Evolutionary conservation across 2,329 filamentous ascomycete species (phyloP).

Genomic region (Trichoderma harzianum): DNA sequence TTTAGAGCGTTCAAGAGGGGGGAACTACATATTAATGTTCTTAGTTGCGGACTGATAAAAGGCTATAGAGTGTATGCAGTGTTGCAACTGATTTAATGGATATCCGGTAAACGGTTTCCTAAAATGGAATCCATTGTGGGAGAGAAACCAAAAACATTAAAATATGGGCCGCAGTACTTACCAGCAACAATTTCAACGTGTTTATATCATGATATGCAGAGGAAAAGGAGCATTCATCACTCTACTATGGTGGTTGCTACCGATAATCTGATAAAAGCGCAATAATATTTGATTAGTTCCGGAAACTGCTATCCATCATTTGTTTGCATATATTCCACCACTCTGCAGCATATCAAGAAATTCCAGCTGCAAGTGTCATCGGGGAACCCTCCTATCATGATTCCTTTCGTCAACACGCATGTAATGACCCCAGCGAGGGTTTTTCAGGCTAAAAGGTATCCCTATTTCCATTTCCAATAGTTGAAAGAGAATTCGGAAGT

Average conservation of each 20-base stretch:
- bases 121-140: neutral
- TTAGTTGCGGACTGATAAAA: neutral
- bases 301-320: neutral
- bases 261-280: neutral
- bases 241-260: neutral
- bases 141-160: too few relatives aligned
- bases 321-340: neutral
- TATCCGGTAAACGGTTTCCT: neutral
- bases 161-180: neutral
- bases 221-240: neutral
- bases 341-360: neutral
- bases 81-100: neutral
- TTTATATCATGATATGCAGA: neutral
- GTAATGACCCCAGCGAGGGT: neutral
- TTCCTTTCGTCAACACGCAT: neutral
- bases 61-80: neutral
- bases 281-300: neutral
- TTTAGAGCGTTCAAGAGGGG: neutral
- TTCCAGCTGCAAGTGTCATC: neutral
- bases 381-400: neutral
- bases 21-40: neutral
- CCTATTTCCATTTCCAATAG: neutral
- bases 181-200: neutral
- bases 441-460: neutral
- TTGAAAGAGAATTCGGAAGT: neutral